Percentiles rank a stretch among this genome's conserved stretches.
Conservation (phyloP, 2,329 filamentous ascomycete species). For the Ophidiomyces ophidiicola region DNA sequence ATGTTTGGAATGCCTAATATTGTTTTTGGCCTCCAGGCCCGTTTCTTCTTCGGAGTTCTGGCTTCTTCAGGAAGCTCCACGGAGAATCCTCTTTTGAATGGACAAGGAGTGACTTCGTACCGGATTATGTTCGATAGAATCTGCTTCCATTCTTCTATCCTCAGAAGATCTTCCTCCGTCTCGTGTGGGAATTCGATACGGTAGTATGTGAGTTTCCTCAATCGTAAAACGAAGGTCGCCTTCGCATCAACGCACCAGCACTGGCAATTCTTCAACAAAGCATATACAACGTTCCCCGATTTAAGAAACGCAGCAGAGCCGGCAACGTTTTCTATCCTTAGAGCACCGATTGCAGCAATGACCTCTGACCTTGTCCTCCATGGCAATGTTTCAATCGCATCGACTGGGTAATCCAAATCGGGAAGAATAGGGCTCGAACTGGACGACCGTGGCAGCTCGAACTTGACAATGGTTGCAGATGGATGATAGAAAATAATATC, state of each 20-base stretch:
- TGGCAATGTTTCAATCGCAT: constrained; percentile 51
- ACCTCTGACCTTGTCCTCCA: constrained; percentile 67
- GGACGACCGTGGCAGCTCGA: constrained; percentile 36
- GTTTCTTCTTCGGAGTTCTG: constrained; percentile 52
- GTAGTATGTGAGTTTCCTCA: constrained; percentile 74
- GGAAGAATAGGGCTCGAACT: constrained; percentile 28
- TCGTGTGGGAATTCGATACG: constrained; percentile 69
- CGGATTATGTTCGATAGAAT: constrained; percentile 62
- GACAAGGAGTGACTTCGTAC: constrained; percentile 80
- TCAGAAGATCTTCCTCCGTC: constrained; percentile 49
- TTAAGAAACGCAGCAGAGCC: constrained; percentile 80
- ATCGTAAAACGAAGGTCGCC: constrained; percentile 75
- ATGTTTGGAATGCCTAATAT: constrained; percentile 6
- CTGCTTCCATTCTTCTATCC: constrained; percentile 54
- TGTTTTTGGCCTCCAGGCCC: constrained; percentile 53
- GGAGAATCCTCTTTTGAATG: constrained; percentile 66
- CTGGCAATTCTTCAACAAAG: constrained; percentile 79
- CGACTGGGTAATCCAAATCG: constrained; percentile 38
- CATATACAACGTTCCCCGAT: constrained; percentile 69
- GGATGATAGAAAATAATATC: constrained; percentile 57
- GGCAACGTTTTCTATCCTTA: constrained; percentile 75
- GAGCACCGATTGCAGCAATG: constrained; percentile 67
- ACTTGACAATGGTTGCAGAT: constrained; percentile 58
- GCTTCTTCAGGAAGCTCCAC: constrained; percentile 60
- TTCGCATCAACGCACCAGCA: constrained; percentile 85